Conservation (phyloP, 768 basidiomycete species). For the Panaeolus papilionaceus region DNA sequence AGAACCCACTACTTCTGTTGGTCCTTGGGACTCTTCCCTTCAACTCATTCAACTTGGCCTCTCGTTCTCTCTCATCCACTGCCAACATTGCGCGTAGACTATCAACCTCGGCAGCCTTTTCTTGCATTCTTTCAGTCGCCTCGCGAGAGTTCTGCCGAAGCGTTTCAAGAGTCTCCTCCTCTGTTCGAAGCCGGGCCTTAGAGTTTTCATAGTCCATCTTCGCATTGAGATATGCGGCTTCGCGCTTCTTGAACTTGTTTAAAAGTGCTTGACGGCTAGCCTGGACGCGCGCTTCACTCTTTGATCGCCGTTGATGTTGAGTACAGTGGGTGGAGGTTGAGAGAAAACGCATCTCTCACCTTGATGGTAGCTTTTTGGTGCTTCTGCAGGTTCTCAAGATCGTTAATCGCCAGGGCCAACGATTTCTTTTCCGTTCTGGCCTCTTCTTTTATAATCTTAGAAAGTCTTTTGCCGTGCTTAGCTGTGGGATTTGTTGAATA, state of each 20-base stretch:
- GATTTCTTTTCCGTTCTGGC: constrained; percentile 71
- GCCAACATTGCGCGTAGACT: constrained; percentile 66
- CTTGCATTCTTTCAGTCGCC: constrained; percentile 65
- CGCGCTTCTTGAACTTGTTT: constrained; percentile 64
- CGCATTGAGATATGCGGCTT: constrained; percentile 65
- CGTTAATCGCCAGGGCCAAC: constrained; percentile 63
- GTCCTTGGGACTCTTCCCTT: constrained; percentile 30
- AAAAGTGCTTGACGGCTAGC: constrained; percentile 58
- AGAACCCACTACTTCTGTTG: not conserved
- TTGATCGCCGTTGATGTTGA: not conserved
- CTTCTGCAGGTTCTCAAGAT: constrained; percentile 70
- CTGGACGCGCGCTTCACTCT: constrained; percentile 68
- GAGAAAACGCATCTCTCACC: constrained; percentile 36
- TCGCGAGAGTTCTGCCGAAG: constrained; percentile 59
- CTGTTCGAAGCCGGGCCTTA: constrained; percentile 51
- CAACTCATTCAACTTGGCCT: constrained; percentile 52
- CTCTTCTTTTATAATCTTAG: constrained; percentile 75
- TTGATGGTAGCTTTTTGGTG: constrained; percentile 73
- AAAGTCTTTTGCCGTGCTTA: constrained; percentile 63
- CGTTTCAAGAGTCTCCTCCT: constrained; percentile 55
- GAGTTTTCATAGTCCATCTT: constrained; percentile 64
- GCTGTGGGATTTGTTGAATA: constrained; percentile 38
- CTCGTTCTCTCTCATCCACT: constrained; percentile 75
- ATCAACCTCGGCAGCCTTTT: constrained; percentile 79
- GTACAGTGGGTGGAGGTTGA: not conserved